Percentiles rank a stretch among this genome's conserved stretches.
phyloP scores from a whole-genome alignment of 2,329 filamentous ascomycete genomes.

The Tolypocladium sp. region DNA sequence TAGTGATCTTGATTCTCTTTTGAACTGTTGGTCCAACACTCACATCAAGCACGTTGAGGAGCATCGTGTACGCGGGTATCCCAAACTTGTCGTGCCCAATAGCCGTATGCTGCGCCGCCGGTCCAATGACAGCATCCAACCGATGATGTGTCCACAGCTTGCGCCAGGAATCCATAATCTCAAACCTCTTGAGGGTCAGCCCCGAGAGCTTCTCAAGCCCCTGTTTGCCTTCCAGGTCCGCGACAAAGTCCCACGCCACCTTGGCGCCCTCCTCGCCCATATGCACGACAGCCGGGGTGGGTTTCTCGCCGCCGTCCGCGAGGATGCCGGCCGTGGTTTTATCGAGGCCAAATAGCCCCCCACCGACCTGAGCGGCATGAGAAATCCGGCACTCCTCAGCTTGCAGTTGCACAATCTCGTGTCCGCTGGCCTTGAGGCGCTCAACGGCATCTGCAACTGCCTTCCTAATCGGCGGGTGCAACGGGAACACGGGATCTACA shows the following conservation, averaged over 20 bases:
- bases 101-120: constrained; percentile 39
- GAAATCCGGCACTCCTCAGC: too few species aligned
- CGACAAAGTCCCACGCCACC: constrained; percentile 1
- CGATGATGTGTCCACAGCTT: constrained; percentile 28
- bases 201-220: constrained; percentile 24
- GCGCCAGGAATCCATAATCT: constrained; percentile 29
- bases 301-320: background rate
- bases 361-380: too few species aligned
- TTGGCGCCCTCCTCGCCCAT: background rate
- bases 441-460: too few species aligned
- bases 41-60: constrained; percentile 44
- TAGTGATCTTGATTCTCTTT: background rate
- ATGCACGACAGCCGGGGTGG: background rate
- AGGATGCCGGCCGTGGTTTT: too few species aligned
- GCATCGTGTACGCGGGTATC: constrained; percentile 32
- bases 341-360: too few species aligned
- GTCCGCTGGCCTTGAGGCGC: too few species aligned
- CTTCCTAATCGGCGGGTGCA: too few species aligned
- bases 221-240: constrained; percentile 5
- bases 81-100: constrained; percentile 42
- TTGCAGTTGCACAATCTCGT: too few species aligned
- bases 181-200: constrained; percentile 11
- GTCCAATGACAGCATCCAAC: constrained; percentile 41
- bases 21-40: constrained; percentile 11
- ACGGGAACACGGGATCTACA: too few species aligned